Evolutionary conservation across 805 yeast species (phyloP), one percentile per base, ranked within the genome.

Genomic region (Candida verbasci): DNA sequence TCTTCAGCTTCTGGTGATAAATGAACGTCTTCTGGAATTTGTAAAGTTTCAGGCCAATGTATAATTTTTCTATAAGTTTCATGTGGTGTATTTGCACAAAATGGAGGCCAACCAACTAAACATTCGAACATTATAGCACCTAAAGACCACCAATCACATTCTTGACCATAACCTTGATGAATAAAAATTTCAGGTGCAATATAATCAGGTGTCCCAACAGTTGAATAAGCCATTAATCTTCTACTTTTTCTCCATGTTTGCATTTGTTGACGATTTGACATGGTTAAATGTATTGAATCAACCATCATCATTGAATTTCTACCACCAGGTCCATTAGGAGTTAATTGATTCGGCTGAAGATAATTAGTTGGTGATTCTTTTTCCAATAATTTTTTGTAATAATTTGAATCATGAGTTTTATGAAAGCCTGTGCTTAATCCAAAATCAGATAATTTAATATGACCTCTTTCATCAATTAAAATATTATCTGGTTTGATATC

Each of bases 51-150:
- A 52, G 82, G 86, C 89, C 95, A 88, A 58, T 86, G 86, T 55
- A 88, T 70, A 51, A 88, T 88, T 72, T 89, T 88, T 38, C 89
- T 74, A 60, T 88, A 88, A 0, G 97, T 88, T 48, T 88, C 97
- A 43, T 86, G 95, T 9, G 96, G 95, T 9, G 95, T 85, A 52
- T 88, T 96, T 0, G 93, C 81, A 64, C 96, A 88, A 60, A 88
- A 88, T 31, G 97, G 97, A 17, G 97, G 96, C 95, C 96, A 88
- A 22, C 97, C 97, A 42, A 88, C 85, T 43, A 88, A 66, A 65
- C 97, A 88, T 70, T 88, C 97, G 60, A 83, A 88, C 97, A 88
- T 89, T 54, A 88, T 88, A 1, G 96, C 95, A 21, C 97, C 97
- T 30, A 88, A 63, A 7, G 95, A 84, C 97, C 97, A 88, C 97